A percentile compares a stretch with the other conserved stretches of the same genome.
These are phyloP conservation scores for Leccinum incarnatum DNA, from an alignment of 768 basidiomycete genomes.

Conservation along the genomic window DNA sequence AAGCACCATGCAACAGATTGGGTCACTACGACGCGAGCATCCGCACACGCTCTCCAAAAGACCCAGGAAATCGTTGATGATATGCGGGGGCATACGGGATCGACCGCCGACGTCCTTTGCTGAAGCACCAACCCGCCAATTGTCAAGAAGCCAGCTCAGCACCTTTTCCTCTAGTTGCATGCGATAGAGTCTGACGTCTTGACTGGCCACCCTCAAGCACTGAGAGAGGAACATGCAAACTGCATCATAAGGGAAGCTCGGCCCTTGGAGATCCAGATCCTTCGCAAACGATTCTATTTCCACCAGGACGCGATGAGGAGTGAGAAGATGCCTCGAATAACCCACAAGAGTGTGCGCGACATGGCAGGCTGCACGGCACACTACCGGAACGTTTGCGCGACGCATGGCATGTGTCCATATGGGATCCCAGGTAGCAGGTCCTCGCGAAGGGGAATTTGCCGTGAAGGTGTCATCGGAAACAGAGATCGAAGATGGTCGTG, in stretches of 20 bases:
- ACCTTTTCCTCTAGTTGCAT: conserved; percentile 88
- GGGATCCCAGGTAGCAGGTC: conserved; percentile 61
- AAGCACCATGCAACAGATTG: conserved; percentile 51
- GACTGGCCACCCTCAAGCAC: conserved; percentile 67
- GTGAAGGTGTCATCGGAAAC: background rate
- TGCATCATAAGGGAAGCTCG: conserved; percentile 81
- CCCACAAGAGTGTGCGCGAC: conserved; percentile 54
- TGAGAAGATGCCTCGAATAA: conserved; percentile 42
- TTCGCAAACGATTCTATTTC: conserved; percentile 80
- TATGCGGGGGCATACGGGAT: conserved; percentile 49
- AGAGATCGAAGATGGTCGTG: conserved; percentile 2
- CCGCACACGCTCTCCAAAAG: conserved; percentile 67
- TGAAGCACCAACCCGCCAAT: conserved; percentile 55
- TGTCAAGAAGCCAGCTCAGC: conserved; percentile 73
- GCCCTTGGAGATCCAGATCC: conserved; percentile 89
- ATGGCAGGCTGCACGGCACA: conserved; percentile 81
- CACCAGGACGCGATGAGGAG: conserved; percentile 53
- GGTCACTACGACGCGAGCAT: conserved; percentile 42
- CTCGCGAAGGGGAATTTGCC: conserved; percentile 6
- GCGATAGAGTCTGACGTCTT: conserved; percentile 80
- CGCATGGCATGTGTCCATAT: conserved; percentile 85
- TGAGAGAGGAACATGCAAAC: conserved; percentile 80
- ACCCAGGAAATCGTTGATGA: conserved; percentile 56
- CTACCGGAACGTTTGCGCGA: conserved; percentile 59
- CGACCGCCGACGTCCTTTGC: conserved; percentile 35